Base-by-base conservation (phyloP, 1,284 basidiomycete species). In the Pascua sp. region DNA sequence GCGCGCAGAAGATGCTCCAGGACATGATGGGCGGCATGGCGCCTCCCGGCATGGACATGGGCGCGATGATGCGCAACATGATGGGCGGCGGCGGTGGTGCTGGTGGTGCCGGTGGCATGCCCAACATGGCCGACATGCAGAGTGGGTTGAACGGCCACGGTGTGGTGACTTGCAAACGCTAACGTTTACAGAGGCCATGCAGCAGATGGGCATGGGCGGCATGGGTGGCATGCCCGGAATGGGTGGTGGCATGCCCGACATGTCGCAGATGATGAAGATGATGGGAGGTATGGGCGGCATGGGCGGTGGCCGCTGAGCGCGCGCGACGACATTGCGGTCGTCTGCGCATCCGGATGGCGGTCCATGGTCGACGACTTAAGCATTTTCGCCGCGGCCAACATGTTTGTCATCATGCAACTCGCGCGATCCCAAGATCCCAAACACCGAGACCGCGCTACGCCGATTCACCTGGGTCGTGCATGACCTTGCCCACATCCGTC, bases 1-100 rank as follows among this genome's bases (percentile, higher is more conserved):
- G 89, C n/a, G 89, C 92, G 79, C 89, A 92, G 70, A 91, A 93
- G 74, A 92, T 94, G 88, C 90, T 95, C 89, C 89, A 89, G 73
- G 88, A 91, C 32, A 90, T 93, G 87, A 92, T 94, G 90, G 88
- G 89, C 65, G 88, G 89, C 8, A 62, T 37, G 58, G 62, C 44
- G 57, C 57, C 11, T 11, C 65, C 66, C 9, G 69, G 89, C 66
- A 89, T 88, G 65, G 87, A 88, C 17, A 86, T 90, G 70, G 85
- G 88, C n/a, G 55, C 63, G 13, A 79, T 80, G 77, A 79, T 80
- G 77, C 64, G 65, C 51, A 61, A 57, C 39, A 72, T 73, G 67
- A 73, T 76, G 68, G 75, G 75, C 51, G 75, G 74, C 11, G 77
- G 67, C 5, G 73, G 72, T 11, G 75, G 75, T 50, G 75, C 73